Evolutionary conservation across 2,329 filamentous ascomycete genomes (phyloP).

Genomic region (Monosporascus sp.): DNA sequence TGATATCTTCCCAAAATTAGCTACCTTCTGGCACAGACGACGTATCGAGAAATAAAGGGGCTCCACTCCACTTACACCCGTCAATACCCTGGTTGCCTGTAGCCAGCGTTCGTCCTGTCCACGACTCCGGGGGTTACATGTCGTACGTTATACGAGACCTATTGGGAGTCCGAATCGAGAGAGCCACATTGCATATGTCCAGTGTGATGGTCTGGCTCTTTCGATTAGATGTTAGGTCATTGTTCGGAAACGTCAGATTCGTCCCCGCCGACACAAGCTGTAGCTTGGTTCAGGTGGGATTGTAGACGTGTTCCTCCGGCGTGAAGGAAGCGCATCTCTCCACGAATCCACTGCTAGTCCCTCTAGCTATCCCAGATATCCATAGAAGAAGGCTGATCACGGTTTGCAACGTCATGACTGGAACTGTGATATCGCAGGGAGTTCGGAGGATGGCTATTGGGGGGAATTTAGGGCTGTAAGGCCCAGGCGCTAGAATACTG

Average conservation of each 20-base stretch:
- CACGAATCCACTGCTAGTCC: neutral
- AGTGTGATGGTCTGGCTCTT: constrained; percentile 7
- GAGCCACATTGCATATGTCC: constrained; percentile 25
- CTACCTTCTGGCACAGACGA: too few relatives aligned
- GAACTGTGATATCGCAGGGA: too few relatives aligned
- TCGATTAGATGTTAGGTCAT: constrained; percentile 13
- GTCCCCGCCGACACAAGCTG: constrained; percentile 12
- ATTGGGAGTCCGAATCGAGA: constrained; percentile 24
- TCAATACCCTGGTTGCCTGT: constrained; percentile 45
- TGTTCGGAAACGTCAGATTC: constrained; percentile 14
- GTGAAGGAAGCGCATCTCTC: constrained; percentile 10
- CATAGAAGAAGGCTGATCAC: too few relatives aligned
- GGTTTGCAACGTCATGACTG: too few relatives aligned
- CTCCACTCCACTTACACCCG: constrained; percentile 27
- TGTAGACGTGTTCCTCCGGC: constrained; percentile 2
- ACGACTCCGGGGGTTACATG: constrained; percentile 41
- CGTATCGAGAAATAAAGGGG: too few relatives aligned
- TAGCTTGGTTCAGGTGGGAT: constrained; percentile 12
- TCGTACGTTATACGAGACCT: constrained; percentile 41
- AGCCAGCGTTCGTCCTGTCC: constrained; percentile 40
- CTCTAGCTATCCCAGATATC: too few relatives aligned
- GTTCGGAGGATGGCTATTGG: too few relatives aligned
- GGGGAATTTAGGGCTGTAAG: too few relatives aligned
- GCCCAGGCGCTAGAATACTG: too few relatives aligned
- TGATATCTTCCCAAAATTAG: constrained; percentile 25